phyloP scores from a whole-genome alignment of 2,329 filamentous ascomycete genomes.

The Aspergillaceae sp. region DNA sequence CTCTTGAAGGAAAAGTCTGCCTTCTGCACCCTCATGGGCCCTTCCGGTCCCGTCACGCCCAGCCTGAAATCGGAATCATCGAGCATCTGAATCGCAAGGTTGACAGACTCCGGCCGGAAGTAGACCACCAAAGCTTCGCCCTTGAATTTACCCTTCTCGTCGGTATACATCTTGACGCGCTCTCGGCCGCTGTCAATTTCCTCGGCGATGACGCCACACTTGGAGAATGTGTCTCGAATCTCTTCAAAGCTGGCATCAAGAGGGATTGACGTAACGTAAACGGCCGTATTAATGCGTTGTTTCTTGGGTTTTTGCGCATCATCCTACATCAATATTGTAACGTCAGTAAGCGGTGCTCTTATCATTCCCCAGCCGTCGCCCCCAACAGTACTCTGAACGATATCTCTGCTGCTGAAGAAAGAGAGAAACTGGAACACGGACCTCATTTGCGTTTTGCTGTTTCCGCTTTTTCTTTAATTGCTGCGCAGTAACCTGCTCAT shows the following conservation, averaged over 20 bases:
- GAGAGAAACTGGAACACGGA: conserved; percentile 21
- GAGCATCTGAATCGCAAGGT: conserved; percentile 50
- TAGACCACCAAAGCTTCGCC: conserved; percentile 90
- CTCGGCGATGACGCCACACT: conserved; percentile 85
- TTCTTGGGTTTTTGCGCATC: conserved; percentile 34
- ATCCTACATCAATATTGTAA: conserved; percentile 9
- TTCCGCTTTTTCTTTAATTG: conserved; percentile 47
- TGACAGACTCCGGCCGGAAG: conserved; percentile 89
- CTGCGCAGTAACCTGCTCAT: conserved; percentile 38
- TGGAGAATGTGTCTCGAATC: conserved; percentile 75
- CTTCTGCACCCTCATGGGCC: conserved; percentile 69
- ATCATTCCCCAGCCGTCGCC: no score
- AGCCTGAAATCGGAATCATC: conserved; percentile 62
- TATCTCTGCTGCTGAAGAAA: not conserved
- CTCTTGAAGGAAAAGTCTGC: conserved; percentile 92
- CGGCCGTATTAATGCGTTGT: conserved; percentile 65
- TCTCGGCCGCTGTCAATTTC: conserved; percentile 82
- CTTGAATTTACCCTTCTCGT: conserved; percentile 77
- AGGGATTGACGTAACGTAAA: conserved; percentile 86
- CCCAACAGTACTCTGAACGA: no score
- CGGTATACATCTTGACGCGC: conserved; percentile 85
- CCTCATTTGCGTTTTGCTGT: conserved; percentile 44
- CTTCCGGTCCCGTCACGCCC: conserved; percentile 43
- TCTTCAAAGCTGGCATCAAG: conserved; percentile 69
- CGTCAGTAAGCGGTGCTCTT: no score